Percentiles rank a stretch among this genome's conserved stretches.
These are phyloP conservation scores for Arctium minus DNA, from an alignment of 129 eudicot species.

Conservation along the genomic window DNA sequence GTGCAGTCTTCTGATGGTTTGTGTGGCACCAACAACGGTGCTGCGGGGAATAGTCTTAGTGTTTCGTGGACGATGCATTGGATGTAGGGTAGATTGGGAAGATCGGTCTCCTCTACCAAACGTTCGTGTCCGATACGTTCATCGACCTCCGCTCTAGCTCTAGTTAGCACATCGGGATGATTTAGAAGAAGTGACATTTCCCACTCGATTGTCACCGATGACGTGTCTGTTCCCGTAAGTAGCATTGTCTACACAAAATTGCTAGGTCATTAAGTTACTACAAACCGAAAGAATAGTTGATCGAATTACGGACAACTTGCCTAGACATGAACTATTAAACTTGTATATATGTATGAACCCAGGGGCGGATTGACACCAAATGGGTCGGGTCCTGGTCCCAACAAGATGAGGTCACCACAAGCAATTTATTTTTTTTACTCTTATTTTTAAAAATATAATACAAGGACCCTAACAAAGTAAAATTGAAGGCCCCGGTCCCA, in stretches of 20 bases:
- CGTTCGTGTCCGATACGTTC: neutral
- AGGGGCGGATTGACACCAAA: too few species aligned
- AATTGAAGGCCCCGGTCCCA: too few species aligned
- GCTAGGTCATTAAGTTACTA: neutral
- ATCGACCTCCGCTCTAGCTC: constrained; percentile 15
- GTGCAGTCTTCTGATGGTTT: constrained; percentile 31
- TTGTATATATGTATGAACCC: too few species aligned
- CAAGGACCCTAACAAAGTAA: too few species aligned
- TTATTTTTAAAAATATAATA: too few species aligned
- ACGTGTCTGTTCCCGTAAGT: constrained; percentile 20
- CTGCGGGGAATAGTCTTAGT: constrained; percentile 27
- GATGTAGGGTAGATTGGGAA: constrained; percentile 7
- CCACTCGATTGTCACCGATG: constrained; percentile 24
- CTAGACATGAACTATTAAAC: neutral
- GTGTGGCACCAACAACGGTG: constrained; percentile 35
- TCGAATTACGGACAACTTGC: neutral
- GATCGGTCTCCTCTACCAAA: constrained; percentile 26
- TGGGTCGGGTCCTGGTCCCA: too few species aligned
- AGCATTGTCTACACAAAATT: constrained; percentile 14
- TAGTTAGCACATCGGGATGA: constrained; percentile 16
- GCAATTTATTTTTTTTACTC: too few species aligned
- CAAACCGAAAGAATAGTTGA: neutral
- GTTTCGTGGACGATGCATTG: constrained; percentile 21
- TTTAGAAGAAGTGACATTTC: constrained; percentile 25
- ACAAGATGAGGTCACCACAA: too few species aligned